Conservation (phyloP, 2,329 filamentous ascomycete genomes). For the Pseudogymnoascus sp. region DNA sequence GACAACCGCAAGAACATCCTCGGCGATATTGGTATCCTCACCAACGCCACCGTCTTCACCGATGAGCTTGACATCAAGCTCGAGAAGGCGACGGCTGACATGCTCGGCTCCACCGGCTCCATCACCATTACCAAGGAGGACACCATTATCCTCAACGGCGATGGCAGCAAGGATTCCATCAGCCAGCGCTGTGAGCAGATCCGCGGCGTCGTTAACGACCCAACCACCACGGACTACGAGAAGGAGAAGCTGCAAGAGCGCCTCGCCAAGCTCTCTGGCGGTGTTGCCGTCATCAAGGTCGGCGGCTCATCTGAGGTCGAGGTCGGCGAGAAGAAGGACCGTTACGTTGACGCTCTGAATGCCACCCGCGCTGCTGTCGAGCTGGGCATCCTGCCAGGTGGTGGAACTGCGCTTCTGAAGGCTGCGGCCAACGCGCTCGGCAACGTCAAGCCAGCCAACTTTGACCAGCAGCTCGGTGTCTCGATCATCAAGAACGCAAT, state of each 20-base stretch:
- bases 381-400: conserved; percentile 97
- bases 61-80: conserved; percentile 99
- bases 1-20: conserved; percentile 99
- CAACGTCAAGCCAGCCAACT: conserved; percentile 83
- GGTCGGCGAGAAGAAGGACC: conserved; percentile 99
- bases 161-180: conserved; percentile 90
- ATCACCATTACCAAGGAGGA: conserved; percentile 99
- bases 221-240: conserved; percentile 95
- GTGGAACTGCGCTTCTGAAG: conserved; percentile 97
- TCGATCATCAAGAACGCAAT: conserved; percentile 98
- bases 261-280: conserved; percentile 96
- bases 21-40: conserved; percentile 89
- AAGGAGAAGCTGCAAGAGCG: conserved; percentile 99
- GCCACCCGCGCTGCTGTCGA: conserved; percentile 96
- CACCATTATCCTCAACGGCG: conserved; percentile 96
- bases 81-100: conserved; percentile 91
- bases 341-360: conserved; percentile 96
- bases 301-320: conserved; percentile 96
- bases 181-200: conserved; percentile 98
- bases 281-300: conserved; percentile 99
- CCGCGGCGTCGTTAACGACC: conserved; percentile 90
- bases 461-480: conserved; percentile 98
- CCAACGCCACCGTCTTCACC: conserved; percentile 94
- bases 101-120: conserved; percentile 93
- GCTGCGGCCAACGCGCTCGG: conserved; percentile 82